A percentile compares a stretch with the other conserved stretches of the same genome.
These are phyloP conservation scores for Saturnispora bothae DNA, from an alignment of 805 yeast species.

Conservation along the genomic window DNA sequence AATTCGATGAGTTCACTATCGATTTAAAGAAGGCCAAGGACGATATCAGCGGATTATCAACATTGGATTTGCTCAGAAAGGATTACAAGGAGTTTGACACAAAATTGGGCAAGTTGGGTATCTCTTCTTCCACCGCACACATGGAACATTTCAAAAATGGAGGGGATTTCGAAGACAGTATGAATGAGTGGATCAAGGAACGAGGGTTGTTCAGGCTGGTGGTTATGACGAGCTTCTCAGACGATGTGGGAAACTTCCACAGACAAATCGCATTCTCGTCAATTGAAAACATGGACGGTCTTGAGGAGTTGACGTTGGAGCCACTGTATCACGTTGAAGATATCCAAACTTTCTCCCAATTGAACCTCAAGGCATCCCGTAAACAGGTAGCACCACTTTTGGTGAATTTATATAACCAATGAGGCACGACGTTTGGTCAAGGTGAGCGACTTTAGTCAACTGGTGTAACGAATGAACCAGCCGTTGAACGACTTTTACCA, in stretches of 20 bases:
- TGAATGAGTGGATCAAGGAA: conserved; percentile 19
- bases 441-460: too few species aligned
- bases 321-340: background rate
- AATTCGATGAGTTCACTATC: background rate
- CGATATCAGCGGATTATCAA: conserved; percentile 42
- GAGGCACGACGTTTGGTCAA: too few species aligned
- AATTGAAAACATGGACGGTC: background rate
- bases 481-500: too few species aligned
- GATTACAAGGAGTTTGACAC: conserved; percentile 71
- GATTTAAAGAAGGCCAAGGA: conserved; percentile 2
- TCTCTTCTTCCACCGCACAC: conserved; percentile 64
- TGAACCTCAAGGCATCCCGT: conserved; percentile 55
- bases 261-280: conserved; percentile 31
- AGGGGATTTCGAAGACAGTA: conserved; percentile 15
- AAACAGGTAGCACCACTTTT: conserved; percentile 76
- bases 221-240: conserved; percentile 38
- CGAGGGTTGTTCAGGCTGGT: conserved; percentile 31
- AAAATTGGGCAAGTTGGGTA: conserved; percentile 42
- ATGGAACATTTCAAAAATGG: conserved; percentile 37
- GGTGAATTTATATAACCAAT: conserved; percentile 8
- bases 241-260: conserved; percentile 18
- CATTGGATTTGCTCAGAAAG: conserved; percentile 58
- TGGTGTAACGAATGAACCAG: too few species aligned
- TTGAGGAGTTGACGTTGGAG: conserved; percentile 21
- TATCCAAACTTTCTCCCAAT: conserved; percentile 31